These are phyloP conservation scores for Phytophthora multivora DNA, from an alignment of 352 stramenopile species.

Conservation along the genomic window DNA sequence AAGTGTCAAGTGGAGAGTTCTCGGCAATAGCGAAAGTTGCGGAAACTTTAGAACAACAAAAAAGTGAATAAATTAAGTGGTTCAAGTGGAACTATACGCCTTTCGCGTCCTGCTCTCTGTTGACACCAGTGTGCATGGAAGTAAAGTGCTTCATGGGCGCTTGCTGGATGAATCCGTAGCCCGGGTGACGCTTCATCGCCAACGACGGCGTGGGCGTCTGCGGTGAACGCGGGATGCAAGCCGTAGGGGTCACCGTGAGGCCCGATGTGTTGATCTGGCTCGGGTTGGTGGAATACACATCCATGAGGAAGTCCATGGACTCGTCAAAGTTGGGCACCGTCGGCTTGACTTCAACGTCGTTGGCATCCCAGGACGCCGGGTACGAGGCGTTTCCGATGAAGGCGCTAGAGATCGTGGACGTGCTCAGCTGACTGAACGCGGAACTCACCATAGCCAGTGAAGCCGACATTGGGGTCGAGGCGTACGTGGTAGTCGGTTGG, in stretches of 20 bases:
- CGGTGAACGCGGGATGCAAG: slow-evolving; percentile 29
- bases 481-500: slow-evolving; percentile 17
- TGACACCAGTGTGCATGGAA: slow-evolving; percentile 12
- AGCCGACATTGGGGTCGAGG: slow-evolving; percentile 11
- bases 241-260: slow-evolving; percentile 33
- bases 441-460: slow-evolving; percentile 25
- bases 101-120: slow-evolving; percentile 25
- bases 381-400: slow-evolving; percentile 44
- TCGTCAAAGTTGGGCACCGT: slow-evolving; percentile 67
- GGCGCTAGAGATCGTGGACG: slow-evolving; percentile 46
- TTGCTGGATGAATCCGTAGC: slow-evolving; percentile 12
- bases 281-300: slow-evolving; percentile 64
- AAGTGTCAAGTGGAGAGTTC: neutral
- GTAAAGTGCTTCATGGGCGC: slow-evolving; percentile 19
- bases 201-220: slow-evolving; percentile 24
- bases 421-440: slow-evolving; percentile 47
- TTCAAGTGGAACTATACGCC: slow-evolving; percentile 25
- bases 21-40: neutral
- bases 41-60: slow-evolving; percentile 28
- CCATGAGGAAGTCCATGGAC: slow-evolving; percentile 87
- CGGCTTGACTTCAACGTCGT: slow-evolving; percentile 28
- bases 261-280: slow-evolving; percentile 36
- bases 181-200: slow-evolving; percentile 26
- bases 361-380: slow-evolving; percentile 35
- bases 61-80: slow-evolving; percentile 37